Conservation (phyloP, 179 eudicot species). For the Beta lomatogona region DNA sequence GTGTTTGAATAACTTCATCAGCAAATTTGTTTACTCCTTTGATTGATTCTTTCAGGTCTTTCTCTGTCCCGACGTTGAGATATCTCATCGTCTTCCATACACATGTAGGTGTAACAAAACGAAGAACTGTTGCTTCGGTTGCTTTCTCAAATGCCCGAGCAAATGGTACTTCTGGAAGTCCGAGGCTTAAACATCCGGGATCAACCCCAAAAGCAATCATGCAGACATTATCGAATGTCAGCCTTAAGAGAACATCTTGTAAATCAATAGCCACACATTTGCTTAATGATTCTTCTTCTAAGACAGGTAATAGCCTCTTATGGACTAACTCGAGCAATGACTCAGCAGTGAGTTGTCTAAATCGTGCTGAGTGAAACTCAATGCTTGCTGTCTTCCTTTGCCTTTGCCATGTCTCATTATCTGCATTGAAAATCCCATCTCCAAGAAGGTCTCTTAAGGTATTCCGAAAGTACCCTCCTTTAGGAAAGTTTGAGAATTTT, state of each 20-base stretch:
- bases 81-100: conserved; percentile 77
- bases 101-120: conserved; percentile 78
- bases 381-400: conserved; percentile 94
- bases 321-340: conserved; percentile 79
- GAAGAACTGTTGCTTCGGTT: conserved; percentile 71
- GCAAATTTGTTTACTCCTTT: conserved; percentile 73
- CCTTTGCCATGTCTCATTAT: conserved; percentile 72
- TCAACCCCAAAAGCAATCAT: conserved; percentile 96
- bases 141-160: conserved; percentile 89
- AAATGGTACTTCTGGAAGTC: conserved; percentile 76
- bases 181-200: conserved; percentile 77
- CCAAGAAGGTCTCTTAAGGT: conserved; percentile 75
- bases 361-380: conserved; percentile 82
- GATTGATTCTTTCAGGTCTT: conserved; percentile 55
- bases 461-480: conserved; percentile 67
- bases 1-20: conserved; percentile 60
- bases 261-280: conserved; percentile 48
- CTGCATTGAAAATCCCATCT: conserved; percentile 87
- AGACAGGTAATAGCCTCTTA: conserved; percentile 66
- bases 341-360: conserved; percentile 66
- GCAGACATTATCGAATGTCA: conserved; percentile 91
- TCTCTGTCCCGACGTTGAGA: conserved; percentile 61
- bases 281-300: conserved; percentile 50
- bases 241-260: conserved; percentile 74
- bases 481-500: conserved; percentile 67